phyloP scores from a whole-genome alignment of 176 grass and related monocot species.

The Eragrostis nindensis region DNA sequence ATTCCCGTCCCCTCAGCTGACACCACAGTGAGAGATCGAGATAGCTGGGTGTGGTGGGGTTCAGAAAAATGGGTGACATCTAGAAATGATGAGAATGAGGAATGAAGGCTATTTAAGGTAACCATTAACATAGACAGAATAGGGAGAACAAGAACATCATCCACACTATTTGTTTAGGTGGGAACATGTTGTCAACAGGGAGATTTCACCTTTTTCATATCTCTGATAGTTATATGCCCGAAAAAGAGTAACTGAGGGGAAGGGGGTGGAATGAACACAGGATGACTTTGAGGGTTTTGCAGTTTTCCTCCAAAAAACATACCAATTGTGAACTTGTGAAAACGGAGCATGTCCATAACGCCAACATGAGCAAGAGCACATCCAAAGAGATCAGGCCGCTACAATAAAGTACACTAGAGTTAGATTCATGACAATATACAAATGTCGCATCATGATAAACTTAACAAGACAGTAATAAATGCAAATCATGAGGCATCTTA shows the following conservation, averaged over 20 bases:
- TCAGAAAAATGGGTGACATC: background rate
- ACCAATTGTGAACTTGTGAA: slow-evolving; percentile 99
- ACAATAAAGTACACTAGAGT: slow-evolving; percentile 13
- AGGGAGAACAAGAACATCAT: background rate
- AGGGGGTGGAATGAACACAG: background rate
- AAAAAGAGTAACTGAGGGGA: background rate
- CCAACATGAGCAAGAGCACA: slow-evolving; percentile 97
- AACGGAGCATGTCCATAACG: slow-evolving; percentile 98
- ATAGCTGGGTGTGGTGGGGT: background rate
- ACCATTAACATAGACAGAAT: background rate
- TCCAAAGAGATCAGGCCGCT: slow-evolving; percentile 94
- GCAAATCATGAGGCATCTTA: background rate
- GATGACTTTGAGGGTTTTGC: background rate
- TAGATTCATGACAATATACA: slow-evolving; percentile 19
- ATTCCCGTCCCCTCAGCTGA: background rate
- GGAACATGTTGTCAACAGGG: background rate
- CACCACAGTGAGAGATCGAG: background rate
- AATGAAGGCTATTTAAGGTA: too few species aligned
- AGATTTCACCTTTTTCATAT: background rate
- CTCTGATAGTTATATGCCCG: background rate
- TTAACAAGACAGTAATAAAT: slow-evolving; percentile 16
- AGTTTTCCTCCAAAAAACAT: slow-evolving; percentile 6
- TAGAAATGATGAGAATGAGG: too few species aligned
- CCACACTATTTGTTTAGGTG: background rate
- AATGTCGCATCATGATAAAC: slow-evolving; percentile 12